Evolutionary conservation across 225 moss, liverwort and hornwort species (phyloP).

Genomic region (Physcomitrium patens): DNA sequence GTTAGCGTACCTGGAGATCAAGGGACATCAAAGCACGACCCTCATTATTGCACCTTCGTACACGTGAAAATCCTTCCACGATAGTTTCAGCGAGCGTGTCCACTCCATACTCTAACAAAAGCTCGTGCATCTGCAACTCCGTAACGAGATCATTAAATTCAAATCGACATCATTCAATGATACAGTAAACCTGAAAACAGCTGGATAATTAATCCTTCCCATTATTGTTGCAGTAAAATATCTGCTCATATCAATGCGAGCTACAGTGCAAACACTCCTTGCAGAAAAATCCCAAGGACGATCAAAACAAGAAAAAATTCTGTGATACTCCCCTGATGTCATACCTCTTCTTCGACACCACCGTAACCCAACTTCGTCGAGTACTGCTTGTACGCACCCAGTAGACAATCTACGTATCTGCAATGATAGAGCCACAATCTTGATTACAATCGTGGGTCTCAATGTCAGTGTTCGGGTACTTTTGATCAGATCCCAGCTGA

Average conservation of each 20-base stretch:
- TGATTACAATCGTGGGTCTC: too few relatives aligned
- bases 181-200: constrained; percentile 1
- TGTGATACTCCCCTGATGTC: too few relatives aligned
- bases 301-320: too few relatives aligned
- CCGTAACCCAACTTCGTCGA: too few relatives aligned
- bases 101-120: constrained; percentile 91
- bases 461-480: too few relatives aligned
- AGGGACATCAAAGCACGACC: constrained; percentile 99
- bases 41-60: constrained; percentile 94
- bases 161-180: constrained; percentile 16
- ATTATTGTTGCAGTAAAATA: background rate
- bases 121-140: constrained; percentile 73
- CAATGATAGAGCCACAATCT: too few relatives aligned
- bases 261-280: background rate
- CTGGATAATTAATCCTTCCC: background rate
- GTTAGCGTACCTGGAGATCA: constrained; percentile 82
- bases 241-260: constrained; percentile 13
- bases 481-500: too few relatives aligned
- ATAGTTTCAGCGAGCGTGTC: constrained; percentile 88
- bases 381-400: too few relatives aligned
- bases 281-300: too few relatives aligned
- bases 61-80: constrained; percentile 89
- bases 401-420: too few relatives aligned
- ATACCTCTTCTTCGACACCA: too few relatives aligned
- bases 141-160: constrained; percentile 19